Evolutionary conservation across 2,329 filamentous ascomycete genomes (phyloP).

Genomic region (Sphaerulina vaccinii): DNA sequence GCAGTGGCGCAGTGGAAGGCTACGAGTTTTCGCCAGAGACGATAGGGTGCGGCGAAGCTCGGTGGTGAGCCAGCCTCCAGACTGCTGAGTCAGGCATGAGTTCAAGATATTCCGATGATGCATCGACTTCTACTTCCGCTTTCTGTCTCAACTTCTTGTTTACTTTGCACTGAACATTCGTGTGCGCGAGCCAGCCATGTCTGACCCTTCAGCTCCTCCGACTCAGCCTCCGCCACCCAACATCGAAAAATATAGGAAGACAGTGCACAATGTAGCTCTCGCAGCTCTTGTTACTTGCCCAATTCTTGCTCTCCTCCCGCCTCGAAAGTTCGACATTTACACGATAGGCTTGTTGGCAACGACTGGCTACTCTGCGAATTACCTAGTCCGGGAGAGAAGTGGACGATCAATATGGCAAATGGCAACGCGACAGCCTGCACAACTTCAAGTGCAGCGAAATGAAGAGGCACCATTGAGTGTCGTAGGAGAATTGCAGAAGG

Average conservation of each 20-base stretch:
- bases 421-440: constrained; percentile 20
- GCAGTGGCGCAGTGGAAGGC: no score
- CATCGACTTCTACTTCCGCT: not conserved
- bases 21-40: not conserved
- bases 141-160: not conserved
- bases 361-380: constrained; percentile 51
- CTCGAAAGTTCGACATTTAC: constrained; percentile 62
- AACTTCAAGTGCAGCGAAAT: not conserved
- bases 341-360: constrained; percentile 54
- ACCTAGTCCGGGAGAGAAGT: constrained; percentile 43
- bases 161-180: not conserved
- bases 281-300: constrained; percentile 54
- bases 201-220: constrained; percentile 1
- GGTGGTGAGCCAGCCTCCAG: no score
- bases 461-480: constrained; percentile 11
- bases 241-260: constrained; percentile 32
- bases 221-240: constrained; percentile 28
- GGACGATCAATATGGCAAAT: constrained; percentile 35
- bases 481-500: constrained; percentile 23
- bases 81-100: no score
- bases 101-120: not conserved
- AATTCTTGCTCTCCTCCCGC: constrained; percentile 55
- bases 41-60: not conserved
- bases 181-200: not conserved
- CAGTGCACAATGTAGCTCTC: constrained; percentile 49